Base-by-base conservation (phyloP, 1,284 basidiomycete species). In the Bjerkandera adusta region DNA sequence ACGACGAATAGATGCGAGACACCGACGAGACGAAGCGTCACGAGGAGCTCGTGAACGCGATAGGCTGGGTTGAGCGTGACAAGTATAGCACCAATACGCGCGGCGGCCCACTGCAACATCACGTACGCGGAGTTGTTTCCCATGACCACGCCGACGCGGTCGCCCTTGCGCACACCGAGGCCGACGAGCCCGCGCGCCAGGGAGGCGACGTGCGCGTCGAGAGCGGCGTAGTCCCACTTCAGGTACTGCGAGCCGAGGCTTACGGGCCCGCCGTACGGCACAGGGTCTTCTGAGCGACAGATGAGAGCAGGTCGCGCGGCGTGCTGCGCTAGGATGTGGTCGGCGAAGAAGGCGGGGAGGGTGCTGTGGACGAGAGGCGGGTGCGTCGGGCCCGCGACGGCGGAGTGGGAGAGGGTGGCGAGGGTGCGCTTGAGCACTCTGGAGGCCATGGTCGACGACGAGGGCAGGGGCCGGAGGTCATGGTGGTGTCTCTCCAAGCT, bases 51-150 rank as follows among this genome's bases (percentile, higher is more conserved):
- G 33, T 77, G 70, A 2, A 82, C 61, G 22, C 82, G 77, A 60
- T 91, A 92, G 0, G 90, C 86, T 5, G 89, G 90, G 57, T 92
- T 92, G 36, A 92, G 71, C 3, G 89, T 91, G 10, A 89, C 87
- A 22, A 92, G 65, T 36, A 92, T 82, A 5, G 87, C 88, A 16
- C 90, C 90, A 38, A 91, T 75, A 45, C 79, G 79, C 21, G 89
- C 85, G 54, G 83, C 85, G 5, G 89, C 89, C 89, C 89, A 91
- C 58, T 92, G 90, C 26, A 92, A 64, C 65, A 79, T 73, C 1
- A 85, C 89, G 62, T 92, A 92, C 12, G 85, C 75, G 55, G 88
- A 89, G 52, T 77, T 86, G 53, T 89, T 90, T 3, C 87, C 88
- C 88, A 93, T 89, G 38, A 92, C 68, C 7, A 92, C 85, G 1